Conservation (phyloP, 192 early-diverging fungal species). For the Spinellus fusiger region DNA sequence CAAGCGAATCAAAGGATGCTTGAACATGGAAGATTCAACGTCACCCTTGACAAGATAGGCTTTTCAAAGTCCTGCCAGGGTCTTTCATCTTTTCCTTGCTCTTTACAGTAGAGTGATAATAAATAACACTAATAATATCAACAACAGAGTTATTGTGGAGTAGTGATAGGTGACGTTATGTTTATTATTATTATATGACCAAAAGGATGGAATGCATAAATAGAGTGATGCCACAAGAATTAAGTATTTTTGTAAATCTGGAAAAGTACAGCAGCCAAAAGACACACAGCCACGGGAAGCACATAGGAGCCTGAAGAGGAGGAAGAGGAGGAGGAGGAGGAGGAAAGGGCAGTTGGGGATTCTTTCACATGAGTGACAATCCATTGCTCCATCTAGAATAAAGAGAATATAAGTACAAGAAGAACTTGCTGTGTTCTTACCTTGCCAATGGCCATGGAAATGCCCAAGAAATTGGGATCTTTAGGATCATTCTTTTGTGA, state of each 20-base stretch:
- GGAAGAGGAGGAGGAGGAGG: too few relatives aligned
- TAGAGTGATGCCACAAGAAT: too few relatives aligned
- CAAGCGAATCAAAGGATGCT: background rate
- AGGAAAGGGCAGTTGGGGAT: background rate
- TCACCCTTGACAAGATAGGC: background rate
- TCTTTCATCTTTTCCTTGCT: background rate
- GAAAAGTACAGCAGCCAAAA: background rate
- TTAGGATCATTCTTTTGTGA: constrained; percentile 53
- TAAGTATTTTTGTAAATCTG: background rate
- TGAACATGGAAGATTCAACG: background rate
- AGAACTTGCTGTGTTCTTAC: constrained; percentile 2
- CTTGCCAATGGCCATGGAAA: constrained; percentile 40
- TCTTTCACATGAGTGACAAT: constrained; percentile 18
- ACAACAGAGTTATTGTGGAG: too few relatives aligned
- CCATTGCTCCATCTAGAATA: constrained; percentile 28
- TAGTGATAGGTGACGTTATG: too few relatives aligned
- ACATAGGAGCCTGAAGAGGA: background rate
- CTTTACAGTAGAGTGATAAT: too few relatives aligned
- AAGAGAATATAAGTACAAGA: background rate
- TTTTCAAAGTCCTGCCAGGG: background rate
- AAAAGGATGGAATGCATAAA: too few relatives aligned
- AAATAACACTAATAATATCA: too few relatives aligned
- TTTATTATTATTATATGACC: too few relatives aligned
- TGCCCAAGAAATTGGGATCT: constrained; percentile 60
- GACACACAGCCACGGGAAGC: background rate